Evolutionary conservation across 768 basidiomycete species (phyloP), one percentile per base, ranked within the genome.

Genomic region (Sarcomyxa edulis): DNA sequence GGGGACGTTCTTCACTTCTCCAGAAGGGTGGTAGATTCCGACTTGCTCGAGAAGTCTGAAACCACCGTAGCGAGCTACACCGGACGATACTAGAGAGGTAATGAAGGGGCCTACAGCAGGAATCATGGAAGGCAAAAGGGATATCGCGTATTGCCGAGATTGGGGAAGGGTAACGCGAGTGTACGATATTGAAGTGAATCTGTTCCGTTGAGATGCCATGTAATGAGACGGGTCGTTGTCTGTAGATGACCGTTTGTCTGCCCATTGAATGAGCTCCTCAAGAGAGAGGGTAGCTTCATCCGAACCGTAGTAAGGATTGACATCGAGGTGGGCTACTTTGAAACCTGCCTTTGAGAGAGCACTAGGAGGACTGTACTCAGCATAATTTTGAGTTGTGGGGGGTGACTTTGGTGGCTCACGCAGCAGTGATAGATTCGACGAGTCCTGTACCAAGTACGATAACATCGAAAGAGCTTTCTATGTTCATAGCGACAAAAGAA

Each of bases 31-130:
- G 49, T 78, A 81, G 30, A 90, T 62, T 26, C 69, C 76, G 12
- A 86, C 69, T 16, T 72, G 74, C 44, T 84, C 88, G 14, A 98
- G 65, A 3, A 96, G 69, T 32, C 85, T 80, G 55, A 93, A 98
- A 2, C 81, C 83, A n/a, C 91, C 89, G 53, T 98, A 97, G 41
- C 83, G 80, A 6, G 91, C 73, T 10, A 97, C 91, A 16, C 90
- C 86, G 9, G 89, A 92, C 1, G 74, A 66, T 7, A 95, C 67
- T 3, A 98, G 66, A 2, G 84, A 75, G 2, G 84, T 74, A 28
- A 97, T 89, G 22, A 88, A 68, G 0, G 84, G 73, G 0, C 94
- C 93, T 6, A 75, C 53, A 0, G 90, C 81, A 2, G 88, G 84
- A 11, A 97, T 79, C 3, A 97, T 65, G 2, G 84, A 69, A 0